phyloP scores from a whole-genome alignment of 2,329 filamentous ascomycete genomes.

The Metarhizium humberi region DNA sequence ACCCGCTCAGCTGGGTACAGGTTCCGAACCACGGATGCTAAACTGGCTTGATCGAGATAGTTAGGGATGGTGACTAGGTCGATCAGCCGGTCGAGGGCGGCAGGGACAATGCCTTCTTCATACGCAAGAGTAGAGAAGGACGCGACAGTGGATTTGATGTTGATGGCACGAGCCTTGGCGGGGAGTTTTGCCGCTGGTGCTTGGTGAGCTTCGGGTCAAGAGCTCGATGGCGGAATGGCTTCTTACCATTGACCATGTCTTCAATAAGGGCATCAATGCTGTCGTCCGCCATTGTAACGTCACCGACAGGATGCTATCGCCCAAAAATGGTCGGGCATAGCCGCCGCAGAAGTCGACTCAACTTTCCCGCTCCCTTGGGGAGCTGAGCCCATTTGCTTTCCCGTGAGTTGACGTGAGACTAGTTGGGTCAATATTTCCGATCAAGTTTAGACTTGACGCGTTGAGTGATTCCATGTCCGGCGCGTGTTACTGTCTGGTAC shows the following conservation, averaged over 20 bases:
- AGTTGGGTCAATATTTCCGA: too few species aligned
- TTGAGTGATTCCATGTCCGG: background rate
- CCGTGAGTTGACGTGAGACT: too few species aligned
- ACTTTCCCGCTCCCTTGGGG: too few species aligned
- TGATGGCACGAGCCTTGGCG: constrained; percentile 54
- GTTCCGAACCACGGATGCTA: constrained; percentile 59
- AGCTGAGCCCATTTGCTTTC: background rate
- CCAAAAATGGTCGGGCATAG: background rate
- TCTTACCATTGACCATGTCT: constrained; percentile 25
- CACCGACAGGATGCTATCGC: background rate
- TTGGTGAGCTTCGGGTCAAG: background rate
- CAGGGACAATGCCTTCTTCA: constrained; percentile 55
- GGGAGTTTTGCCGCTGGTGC: constrained; percentile 46
- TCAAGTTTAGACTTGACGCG: background rate
- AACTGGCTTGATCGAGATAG: constrained; percentile 66
- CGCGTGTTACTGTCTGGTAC: background rate
- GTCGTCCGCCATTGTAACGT: constrained; percentile 16
- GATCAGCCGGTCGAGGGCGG: constrained; percentile 53
- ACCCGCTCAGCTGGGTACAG: constrained; percentile 65
- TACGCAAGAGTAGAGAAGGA: constrained; percentile 54
- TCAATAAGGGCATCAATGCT: constrained; percentile 26
- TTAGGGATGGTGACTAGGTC: constrained; percentile 57
- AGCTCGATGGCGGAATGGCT: background rate
- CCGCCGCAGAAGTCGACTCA: background rate
- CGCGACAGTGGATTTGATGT: constrained; percentile 56